Evolutionary conservation across 2,329 filamentous ascomycete species (phyloP), one percentile per base, ranked within the genome.

Genomic region (Penicillium sp.): DNA sequence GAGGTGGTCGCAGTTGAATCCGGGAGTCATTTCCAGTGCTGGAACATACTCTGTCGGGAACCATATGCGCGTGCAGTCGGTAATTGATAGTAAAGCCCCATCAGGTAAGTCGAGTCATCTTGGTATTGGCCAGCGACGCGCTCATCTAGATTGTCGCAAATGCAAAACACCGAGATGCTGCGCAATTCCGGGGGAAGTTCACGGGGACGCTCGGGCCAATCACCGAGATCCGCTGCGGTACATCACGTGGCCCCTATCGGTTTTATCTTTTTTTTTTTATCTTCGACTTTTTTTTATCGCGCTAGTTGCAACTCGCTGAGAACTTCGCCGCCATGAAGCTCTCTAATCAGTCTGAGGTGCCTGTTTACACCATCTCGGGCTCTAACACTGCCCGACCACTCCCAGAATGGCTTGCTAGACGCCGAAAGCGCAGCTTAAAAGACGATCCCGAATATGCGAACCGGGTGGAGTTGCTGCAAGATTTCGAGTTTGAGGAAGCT

Each of bases 401-500:
- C 29, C 95, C 95, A 59, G 95, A 99, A 77, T 99, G 95, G 93
- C 89, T 99, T 59, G 90, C 92, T 33, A 85, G 91, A 63, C 89
- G 91, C 68, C 84, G 93, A 72, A 98, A 97, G 81, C 85, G 90
- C 73, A 96, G 90, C 71, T 79, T 97, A 66, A 98, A 98, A 77
- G 87, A 93, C 65, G 93, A 98, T 71, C 83, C 90, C 58, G 93
- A 97, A 72, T 98, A 93, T 76, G 89, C 93, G 62, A 96, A 92
- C 74, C 89, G 95, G 63, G 88, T 99, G 66, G 95, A 99, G 75
- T 82, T 99, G 56, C 84, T 99, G 37, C 95, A 99, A 70, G 95
- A 99, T 72, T 99, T 99, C 74, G 93, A 96, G 71, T 98, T 99
- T 69, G 93, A 97, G 69, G 93, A 96, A 77, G 93, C 96, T 41